phyloP scores from a whole-genome alignment of 805 yeast species.

The Ogataea populi-albae region DNA sequence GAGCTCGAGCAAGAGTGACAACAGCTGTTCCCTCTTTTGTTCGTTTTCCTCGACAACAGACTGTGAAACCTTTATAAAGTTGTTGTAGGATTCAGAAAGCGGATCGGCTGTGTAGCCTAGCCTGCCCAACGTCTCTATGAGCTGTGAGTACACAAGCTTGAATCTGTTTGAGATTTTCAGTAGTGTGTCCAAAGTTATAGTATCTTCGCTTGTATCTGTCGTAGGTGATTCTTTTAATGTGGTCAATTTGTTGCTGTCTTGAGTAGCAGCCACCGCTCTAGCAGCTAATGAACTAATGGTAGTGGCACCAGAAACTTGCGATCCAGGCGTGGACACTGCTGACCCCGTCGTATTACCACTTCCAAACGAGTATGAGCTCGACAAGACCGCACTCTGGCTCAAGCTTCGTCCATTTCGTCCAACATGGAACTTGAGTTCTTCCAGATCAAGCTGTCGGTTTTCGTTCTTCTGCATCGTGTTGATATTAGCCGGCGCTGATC shows the following conservation, averaged over 20 bases:
- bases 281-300: too few relatives aligned
- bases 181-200: slow-evolving; percentile 12
- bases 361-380: slow-evolving; percentile 6
- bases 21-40: too few relatives aligned
- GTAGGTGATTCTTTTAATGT: slow-evolving; percentile 16
- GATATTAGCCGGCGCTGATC: slow-evolving; percentile 8
- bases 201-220: not conserved
- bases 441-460: slow-evolving; percentile 18
- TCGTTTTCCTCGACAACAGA: too few relatives aligned
- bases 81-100: slow-evolving; percentile 7
- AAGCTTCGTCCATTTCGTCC: slow-evolving; percentile 16
- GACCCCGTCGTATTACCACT: too few relatives aligned
- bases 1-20: slow-evolving; percentile 17
- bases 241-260: slow-evolving; percentile 11
- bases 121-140: slow-evolving; percentile 12
- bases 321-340: too few relatives aligned
- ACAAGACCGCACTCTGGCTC: slow-evolving; percentile 14
- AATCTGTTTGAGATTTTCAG: slow-evolving; percentile 23
- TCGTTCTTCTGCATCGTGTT: slow-evolving; percentile 9
- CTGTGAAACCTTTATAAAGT: too few relatives aligned
- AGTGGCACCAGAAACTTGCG: too few relatives aligned
- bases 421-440: slow-evolving; percentile 21
- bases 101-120: slow-evolving; percentile 15
- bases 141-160: slow-evolving; percentile 21
- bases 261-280: too few relatives aligned